Percentiles rank a stretch among this genome's conserved stretches.
These are phyloP conservation scores for Clitoria ternatea DNA, from an alignment of 306 rosid genomes.

Conservation along the genomic window DNA sequence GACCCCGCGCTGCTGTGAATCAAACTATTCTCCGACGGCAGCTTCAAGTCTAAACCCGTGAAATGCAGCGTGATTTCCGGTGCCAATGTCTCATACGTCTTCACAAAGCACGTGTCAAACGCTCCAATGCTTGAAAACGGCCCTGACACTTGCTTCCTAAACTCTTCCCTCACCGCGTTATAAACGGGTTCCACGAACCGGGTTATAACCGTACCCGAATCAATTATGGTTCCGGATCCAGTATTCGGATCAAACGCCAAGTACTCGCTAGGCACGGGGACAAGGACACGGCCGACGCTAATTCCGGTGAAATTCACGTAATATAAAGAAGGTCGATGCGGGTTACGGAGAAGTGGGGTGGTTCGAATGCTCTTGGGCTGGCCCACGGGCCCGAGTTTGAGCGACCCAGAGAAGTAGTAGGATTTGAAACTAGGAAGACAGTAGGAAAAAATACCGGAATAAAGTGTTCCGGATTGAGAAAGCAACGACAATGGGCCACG, in stretches of 20 bases:
- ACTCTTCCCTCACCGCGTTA: constrained; percentile 69
- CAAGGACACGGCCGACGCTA: constrained; percentile 55
- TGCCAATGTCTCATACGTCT: constrained; percentile 42
- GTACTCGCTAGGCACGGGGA: constrained; percentile 35
- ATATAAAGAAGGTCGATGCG: constrained; percentile 75
- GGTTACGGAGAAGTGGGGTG: constrained; percentile 76
- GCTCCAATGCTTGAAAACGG: constrained; percentile 68
- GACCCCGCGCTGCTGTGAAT: constrained; percentile 85
- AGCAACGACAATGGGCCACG: constrained; percentile 72
- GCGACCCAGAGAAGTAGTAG: constrained; percentile 82
- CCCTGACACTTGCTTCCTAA: constrained; percentile 63
- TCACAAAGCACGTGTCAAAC: constrained; percentile 78
- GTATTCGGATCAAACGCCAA: constrained; percentile 55
- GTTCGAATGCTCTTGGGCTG: constrained; percentile 72
- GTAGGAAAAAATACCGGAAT: constrained; percentile 72
- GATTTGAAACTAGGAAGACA: constrained; percentile 91
- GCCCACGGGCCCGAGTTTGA: constrained; percentile 71
- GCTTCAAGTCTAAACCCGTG: constrained; percentile 50
- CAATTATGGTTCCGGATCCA: constrained; percentile 81
- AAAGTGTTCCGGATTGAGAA: constrained; percentile 64
- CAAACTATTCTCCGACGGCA: constrained; percentile 75
- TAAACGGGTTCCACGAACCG: constrained; percentile 67
- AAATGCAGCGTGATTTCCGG: constrained; percentile 57
- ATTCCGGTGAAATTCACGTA: constrained; percentile 76
- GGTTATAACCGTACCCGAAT: constrained; percentile 86